These are phyloP conservation scores for Meira nashicola DNA, from an alignment of 1,284 basidiomycete species.

Conservation along the genomic window DNA sequence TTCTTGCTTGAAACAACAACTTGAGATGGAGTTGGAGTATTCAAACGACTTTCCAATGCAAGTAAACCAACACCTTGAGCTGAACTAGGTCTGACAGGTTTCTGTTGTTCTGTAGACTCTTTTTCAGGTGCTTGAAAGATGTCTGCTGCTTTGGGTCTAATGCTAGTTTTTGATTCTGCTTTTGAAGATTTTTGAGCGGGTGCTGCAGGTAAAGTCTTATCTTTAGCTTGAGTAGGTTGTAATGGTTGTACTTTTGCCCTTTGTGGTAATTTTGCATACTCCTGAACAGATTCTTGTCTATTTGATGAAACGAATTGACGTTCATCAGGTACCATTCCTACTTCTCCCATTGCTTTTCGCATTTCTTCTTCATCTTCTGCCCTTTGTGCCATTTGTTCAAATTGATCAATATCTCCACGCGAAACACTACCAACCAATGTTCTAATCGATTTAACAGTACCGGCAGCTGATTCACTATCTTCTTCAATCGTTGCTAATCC, in stretches of 20 bases:
- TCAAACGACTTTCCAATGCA: constrained; percentile 26
- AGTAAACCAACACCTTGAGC: constrained; percentile 30
- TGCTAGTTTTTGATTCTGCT: constrained; percentile 1
- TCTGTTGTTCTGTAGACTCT: constrained; percentile 5
- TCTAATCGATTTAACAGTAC: constrained; percentile 21
- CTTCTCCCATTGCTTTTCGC: constrained; percentile 23
- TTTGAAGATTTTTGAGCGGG: constrained; percentile 3
- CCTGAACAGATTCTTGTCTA: constrained; percentile 8
- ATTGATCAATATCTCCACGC: constrained; percentile 33
- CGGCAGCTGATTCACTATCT: constrained; percentile 38
- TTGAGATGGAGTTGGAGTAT: constrained; percentile 9
- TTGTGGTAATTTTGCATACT: constrained; percentile 14
- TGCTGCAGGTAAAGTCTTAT: neutral
- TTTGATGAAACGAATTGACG: too few relatives aligned
- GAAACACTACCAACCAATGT: constrained; percentile 23
- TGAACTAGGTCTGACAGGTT: constrained; percentile 21
- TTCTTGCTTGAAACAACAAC: constrained; percentile 11
- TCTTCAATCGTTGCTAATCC: constrained; percentile 41
- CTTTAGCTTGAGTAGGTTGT: neutral
- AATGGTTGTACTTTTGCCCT: constrained; percentile 8
- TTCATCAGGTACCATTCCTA: constrained; percentile 36
- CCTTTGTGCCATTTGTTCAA: constrained; percentile 32
- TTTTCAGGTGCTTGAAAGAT: constrained; percentile 5
- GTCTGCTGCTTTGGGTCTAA: constrained; percentile 9
- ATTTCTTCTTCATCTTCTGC: constrained; percentile 38